These are phyloP conservation scores for Fusarium brevicatenulatum DNA, from an alignment of 2,329 filamentous ascomycete species.

Conservation along the genomic window DNA sequence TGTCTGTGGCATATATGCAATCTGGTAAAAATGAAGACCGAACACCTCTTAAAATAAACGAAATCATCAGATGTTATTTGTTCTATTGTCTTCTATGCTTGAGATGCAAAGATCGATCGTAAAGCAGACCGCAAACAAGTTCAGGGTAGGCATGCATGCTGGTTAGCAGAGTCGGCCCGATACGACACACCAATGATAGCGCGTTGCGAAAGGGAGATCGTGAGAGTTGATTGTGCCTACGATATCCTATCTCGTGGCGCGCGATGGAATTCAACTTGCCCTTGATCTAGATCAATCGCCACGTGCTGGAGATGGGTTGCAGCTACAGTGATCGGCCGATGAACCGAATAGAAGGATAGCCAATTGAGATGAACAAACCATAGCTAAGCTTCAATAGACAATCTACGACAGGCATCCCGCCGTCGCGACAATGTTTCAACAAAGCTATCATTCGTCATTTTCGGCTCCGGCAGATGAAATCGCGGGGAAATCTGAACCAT, in stretches of 20 bases:
- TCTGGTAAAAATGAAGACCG: too few relatives aligned
- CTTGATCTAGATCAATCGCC: neutral
- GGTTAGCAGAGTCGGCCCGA: neutral
- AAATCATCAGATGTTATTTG: neutral
- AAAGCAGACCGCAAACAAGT: neutral
- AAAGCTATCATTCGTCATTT: neutral
- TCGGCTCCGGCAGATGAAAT: neutral
- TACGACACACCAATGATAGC: neutral
- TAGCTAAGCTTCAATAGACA: neutral
- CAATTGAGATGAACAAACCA: neutral
- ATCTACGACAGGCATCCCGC: too few relatives aligned
- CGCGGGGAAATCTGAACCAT: slow-evolving; percentile 3
- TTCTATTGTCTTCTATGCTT: neutral
- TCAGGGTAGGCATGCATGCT: neutral
- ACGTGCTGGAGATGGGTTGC: neutral
- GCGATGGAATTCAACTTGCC: neutral
- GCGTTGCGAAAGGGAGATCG: rapidly evolving
- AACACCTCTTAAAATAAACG: neutral
- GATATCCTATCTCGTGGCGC: neutral
- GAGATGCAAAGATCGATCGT: neutral
- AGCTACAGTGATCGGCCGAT: neutral
- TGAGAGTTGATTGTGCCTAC: neutral
- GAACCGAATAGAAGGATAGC: neutral
- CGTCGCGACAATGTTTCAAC: neutral
- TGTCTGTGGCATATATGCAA: rapidly evolving